Base-by-base conservation (phyloP, 192 early-diverging fungal species). In the Lobosporangium transversale region DNA sequence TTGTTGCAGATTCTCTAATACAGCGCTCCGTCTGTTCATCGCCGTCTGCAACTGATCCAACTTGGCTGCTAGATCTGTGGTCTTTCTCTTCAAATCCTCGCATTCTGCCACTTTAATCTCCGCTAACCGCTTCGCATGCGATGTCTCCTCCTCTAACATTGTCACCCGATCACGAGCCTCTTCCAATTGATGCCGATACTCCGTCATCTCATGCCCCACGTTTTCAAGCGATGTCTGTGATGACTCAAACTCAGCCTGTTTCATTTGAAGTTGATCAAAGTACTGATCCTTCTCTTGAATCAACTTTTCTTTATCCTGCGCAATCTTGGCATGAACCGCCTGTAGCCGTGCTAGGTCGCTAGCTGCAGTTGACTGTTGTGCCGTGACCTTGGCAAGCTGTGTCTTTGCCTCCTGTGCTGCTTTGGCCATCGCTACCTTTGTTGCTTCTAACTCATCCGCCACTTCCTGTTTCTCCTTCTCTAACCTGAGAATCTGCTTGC, bases 181-280 rank as follows among this genome's bases (percentile, higher is more conserved):
- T 53, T 84, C 79, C 18, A 80, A 27, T 57, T 87, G 79, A 51
- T 64, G 79, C 7, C 80, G 55, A 21, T 66, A 59, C 47, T 89
- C 84, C 12, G 74, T 71, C 37, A 88, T 62, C 40, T 86, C 83
- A 44, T 85, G 74, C 37, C 89, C 83, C 27, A 86, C 66, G 53
- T 86, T 83, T 53, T 88, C 85, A 0, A 90, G 58, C 20, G 76
- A 80, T 10, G 73, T 83, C 59, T 88, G 87, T 12, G 87, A 88
- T 18, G 83, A 84, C 60, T 88, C 87, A 58, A 84, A 85, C 65
- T 88, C 84, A 12, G 87, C 87, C 42, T 85, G 81, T 61, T 85
- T 88, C 36, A 84, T 74, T 49, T 88, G 87, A 6, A 86, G 73
- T 40, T 88, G 81, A 44, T 88, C 87, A 79, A 83, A 84, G 55